These are phyloP conservation scores for Leucaena leucocephala DNA, from an alignment of 306 rosid species.

Conservation along the genomic window DNA sequence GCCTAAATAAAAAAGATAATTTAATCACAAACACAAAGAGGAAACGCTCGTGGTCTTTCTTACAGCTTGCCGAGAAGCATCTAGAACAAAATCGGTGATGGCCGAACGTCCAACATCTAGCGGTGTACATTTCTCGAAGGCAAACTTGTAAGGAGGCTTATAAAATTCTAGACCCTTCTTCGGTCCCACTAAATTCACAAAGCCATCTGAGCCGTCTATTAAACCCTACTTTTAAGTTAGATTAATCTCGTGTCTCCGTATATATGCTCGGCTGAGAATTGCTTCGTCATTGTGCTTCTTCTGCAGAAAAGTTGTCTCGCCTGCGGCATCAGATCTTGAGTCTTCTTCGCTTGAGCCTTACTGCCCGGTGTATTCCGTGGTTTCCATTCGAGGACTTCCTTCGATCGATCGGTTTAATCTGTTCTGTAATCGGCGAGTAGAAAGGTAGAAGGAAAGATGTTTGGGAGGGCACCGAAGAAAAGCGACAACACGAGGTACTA, in stretches of 20 bases:
- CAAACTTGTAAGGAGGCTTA: background rate
- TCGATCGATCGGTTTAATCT: constrained; percentile 1
- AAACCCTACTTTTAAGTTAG: background rate
- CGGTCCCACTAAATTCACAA: too few species aligned
- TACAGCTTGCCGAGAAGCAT: constrained; percentile 23
- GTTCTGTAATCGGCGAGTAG: background rate
- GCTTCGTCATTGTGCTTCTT: background rate
- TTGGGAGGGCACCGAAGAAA: constrained; percentile 77
- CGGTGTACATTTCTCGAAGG: constrained; percentile 20
- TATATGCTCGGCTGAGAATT: background rate
- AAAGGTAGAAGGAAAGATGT: constrained; percentile 47
- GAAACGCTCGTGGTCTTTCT: background rate
- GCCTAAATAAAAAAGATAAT: background rate
- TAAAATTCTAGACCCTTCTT: constrained; percentile 43
- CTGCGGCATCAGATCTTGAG: constrained; percentile 27
- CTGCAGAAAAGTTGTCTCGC: too few species aligned
- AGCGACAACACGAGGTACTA: constrained; percentile 74
- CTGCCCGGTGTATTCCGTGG: background rate
- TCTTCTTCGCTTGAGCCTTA: background rate
- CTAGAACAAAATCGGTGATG: constrained; percentile 18
- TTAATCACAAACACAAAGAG: background rate
- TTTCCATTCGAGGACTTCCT: constrained; percentile 10
- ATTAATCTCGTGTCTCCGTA: background rate
- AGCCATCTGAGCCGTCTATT: constrained; percentile 39
- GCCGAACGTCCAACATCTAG: constrained; percentile 1